These are phyloP conservation scores for Trypanosoma lewisi DNA, from an alignment of 208 protist species.

Conservation along the genomic window DNA sequence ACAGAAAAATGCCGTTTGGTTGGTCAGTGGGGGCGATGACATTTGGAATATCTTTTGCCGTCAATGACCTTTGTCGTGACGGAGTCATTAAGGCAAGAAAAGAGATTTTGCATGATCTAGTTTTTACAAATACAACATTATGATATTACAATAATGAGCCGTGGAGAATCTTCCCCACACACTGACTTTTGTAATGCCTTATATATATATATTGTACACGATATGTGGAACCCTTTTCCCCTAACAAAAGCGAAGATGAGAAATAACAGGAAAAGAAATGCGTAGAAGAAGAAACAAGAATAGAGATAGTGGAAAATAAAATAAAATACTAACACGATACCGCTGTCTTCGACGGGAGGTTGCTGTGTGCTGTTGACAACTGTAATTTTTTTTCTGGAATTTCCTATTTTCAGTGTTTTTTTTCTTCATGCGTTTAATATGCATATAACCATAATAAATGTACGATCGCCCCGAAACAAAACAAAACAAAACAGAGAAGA, in stretches of 20 bases:
- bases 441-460: background rate
- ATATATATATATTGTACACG: too few species aligned
- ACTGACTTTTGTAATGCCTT: too few species aligned
- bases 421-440: background rate
- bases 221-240: too few species aligned
- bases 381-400: background rate
- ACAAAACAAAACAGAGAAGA: background rate
- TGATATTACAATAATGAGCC: too few species aligned
- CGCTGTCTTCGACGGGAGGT: background rate
- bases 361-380: background rate
- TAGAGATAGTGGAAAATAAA: background rate
- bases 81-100: slow-evolving; percentile 44
- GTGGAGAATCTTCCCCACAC: too few species aligned
- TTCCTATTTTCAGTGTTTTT: background rate
- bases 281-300: background rate
- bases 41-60: slow-evolving; percentile 76
- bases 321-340: background rate
- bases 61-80: slow-evolving; percentile 80
- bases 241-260: background rate
- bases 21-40: slow-evolving; percentile 69
- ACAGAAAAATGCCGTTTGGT: slow-evolving; percentile 69
- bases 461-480: background rate
- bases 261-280: background rate
- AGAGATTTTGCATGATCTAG: slow-evolving; percentile 68
- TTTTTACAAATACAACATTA: slow-evolving; percentile 21